Evolutionary conservation across 2,329 filamentous ascomycete genomes (phyloP).

Genomic region (Tolypocladium sp.): DNA sequence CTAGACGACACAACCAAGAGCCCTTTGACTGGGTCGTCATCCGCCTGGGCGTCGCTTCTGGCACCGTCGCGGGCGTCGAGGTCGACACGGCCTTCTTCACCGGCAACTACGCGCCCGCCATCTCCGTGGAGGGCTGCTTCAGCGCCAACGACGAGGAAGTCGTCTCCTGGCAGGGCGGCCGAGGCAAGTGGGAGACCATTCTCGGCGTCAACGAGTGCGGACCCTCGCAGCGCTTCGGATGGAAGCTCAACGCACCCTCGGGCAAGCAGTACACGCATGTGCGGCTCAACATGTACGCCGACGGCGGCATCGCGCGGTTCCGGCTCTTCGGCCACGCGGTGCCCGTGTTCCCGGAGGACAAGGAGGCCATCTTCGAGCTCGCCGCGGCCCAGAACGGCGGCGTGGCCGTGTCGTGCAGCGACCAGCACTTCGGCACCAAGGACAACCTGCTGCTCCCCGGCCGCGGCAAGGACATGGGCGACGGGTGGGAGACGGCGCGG

Average conservation of each 20-base stretch:
- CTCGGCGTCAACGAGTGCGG: constrained; percentile 63
- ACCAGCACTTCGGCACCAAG: constrained; percentile 78
- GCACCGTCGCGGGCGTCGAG: constrained; percentile 64
- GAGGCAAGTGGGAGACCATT: constrained; percentile 63
- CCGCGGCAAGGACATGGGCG: constrained; percentile 75
- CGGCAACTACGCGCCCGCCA: constrained; percentile 72
- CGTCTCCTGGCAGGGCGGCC: constrained; percentile 47
- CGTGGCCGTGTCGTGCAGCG: constrained; percentile 65
- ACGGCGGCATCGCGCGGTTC: constrained; percentile 76
- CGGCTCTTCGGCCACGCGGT: constrained; percentile 67
- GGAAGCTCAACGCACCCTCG: constrained; percentile 53
- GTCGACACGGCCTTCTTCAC: constrained; percentile 76
- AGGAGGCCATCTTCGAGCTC: constrained; percentile 60
- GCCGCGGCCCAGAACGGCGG: constrained; percentile 72
- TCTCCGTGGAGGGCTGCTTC: constrained; percentile 71
- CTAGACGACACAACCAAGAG: constrained; percentile 53
- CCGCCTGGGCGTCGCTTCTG: constrained; percentile 59
- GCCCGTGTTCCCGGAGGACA: constrained; percentile 63
- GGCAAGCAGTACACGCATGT: constrained; percentile 70
- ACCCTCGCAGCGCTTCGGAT: constrained; percentile 63
- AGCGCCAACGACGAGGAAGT: constrained; percentile 55
- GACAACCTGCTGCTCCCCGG: constrained; percentile 74
- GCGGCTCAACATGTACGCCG: constrained; percentile 74
- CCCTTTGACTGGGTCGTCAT: constrained; percentile 60
- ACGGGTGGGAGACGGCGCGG: constrained; percentile 78